Conservation (phyloP, 176 grass and related monocot genomes). For the Oryza longistaminata region DNA sequence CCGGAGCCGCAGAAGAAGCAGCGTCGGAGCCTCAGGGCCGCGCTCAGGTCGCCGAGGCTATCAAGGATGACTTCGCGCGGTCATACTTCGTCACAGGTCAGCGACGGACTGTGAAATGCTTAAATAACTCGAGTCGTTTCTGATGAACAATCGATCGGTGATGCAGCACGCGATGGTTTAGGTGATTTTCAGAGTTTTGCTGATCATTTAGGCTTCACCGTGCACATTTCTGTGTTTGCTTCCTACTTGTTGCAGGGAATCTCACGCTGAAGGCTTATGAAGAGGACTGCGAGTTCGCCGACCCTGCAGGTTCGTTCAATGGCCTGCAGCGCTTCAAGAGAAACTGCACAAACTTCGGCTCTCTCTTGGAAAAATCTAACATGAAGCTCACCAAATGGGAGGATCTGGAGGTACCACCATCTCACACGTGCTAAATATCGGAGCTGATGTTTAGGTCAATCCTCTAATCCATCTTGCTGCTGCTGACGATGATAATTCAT, state of each 20-base stretch:
- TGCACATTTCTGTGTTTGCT: not conserved
- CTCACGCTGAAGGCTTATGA: constrained; percentile 73
- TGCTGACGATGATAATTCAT: not conserved
- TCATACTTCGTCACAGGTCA: constrained; percentile 96
- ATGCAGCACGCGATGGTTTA: not conserved
- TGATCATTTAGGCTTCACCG: not conserved
- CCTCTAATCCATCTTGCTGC: not conserved
- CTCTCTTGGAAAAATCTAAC: constrained; percentile 77
- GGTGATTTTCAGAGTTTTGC: not conserved
- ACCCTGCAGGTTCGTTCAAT: constrained; percentile 83
- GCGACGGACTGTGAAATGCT: not conserved
- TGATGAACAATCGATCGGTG: not conserved
- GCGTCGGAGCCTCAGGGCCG: constrained; percentile 18
- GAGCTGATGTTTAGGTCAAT: not conserved
- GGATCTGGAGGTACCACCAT: constrained; percentile 52
- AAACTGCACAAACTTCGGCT: constrained; percentile 92
- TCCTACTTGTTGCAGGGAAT: constrained; percentile 39
- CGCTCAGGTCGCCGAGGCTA: constrained; percentile 56
- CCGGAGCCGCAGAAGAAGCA: not conserved
- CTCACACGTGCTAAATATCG: not conserved
- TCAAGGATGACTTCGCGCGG: constrained; percentile 80
- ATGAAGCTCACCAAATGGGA: constrained; percentile 98
- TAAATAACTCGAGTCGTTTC: not conserved
- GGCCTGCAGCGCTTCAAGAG: constrained; percentile 78
- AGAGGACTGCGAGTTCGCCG: constrained; percentile 86